Base-by-base conservation (phyloP, 208 protist species). In the Crithidia expoeki region DNA sequence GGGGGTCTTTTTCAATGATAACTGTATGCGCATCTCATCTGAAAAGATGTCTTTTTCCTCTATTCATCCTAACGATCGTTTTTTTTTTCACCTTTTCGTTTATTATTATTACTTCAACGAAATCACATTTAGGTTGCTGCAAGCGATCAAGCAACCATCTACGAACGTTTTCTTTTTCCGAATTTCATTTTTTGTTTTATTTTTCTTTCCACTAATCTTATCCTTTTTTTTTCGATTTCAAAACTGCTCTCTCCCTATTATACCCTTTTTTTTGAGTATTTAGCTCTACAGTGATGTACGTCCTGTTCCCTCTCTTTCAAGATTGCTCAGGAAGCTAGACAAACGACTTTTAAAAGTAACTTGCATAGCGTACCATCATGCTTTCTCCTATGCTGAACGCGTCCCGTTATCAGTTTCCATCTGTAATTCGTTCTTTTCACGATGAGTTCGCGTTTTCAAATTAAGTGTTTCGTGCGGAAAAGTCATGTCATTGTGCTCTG, bases 221-320 rank as follows among this genome's bases (percentile, higher is more conserved):
- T 42, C 50, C 7, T 72, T 46, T 49, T 71, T 61, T 52, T 28
- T 19, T 72, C n/a, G 66, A 66, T 42, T 42, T 71, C 33, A 60
- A 51, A 6, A 27, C 36, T 16, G 23, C 49, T 52, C 40, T 57
- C 38, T 55, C 65, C 9, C 27, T 25, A 44, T 11, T 55, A 27
- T 47, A 12, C 23, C 9, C 27, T 25, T 51, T 11, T 55, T 44
- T 51, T 55, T 65, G 38, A 21, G 9, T 2, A 16, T 21, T 50
- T n/a, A 17, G 33, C 10, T 49, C 30, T 62, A 7, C 19, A 40
- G 23, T 27, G n/a, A 30, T 25, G 14, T 30, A 46, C 36, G 28
- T 1, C 12, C 27, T 21, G 3, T 23, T 55, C 51, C 36, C 19
- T 63, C 10, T 9, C 9, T 47, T 47, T 47, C n/a, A 14, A 21